A percentile compares a stretch with the other conserved stretches of the same genome.
Evolutionary conservation across 225 moss, liverwort and hornwort genomes (phyloP).

Genomic region (Climacium dendroides): DNA sequence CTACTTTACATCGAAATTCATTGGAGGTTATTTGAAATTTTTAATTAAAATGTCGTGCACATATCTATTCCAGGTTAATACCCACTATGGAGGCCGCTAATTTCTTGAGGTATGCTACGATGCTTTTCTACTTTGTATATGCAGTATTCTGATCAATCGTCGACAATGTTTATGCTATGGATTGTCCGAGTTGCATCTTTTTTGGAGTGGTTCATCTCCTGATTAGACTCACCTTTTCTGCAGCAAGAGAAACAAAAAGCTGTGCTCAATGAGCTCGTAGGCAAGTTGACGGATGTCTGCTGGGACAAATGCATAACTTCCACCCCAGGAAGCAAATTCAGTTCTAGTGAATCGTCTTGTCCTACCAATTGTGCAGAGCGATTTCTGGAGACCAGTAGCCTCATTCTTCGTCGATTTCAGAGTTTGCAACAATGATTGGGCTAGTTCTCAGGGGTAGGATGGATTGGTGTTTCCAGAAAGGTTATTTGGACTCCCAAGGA

Average conservation of each 20-base stretch:
- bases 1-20: not conserved
- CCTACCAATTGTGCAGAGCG: conserved; percentile 90
- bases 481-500: not conserved
- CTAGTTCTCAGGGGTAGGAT: not conserved
- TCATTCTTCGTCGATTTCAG: conserved; percentile 94
- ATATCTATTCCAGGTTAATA: not conserved
- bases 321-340: conserved; percentile 88
- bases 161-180: not conserved
- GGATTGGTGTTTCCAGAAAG: not conserved
- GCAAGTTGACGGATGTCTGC: conserved; percentile 92
- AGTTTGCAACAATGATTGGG: conserved; percentile 56
- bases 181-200: not conserved
- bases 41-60: not conserved
- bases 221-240: not conserved
- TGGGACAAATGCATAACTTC: conserved; percentile 99
- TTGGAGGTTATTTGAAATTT: not conserved
- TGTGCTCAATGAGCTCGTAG: conserved; percentile 92
- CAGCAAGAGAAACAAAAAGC: conserved; percentile 99
- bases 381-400: conserved; percentile 81
- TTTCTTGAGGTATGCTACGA: conserved; percentile 31
- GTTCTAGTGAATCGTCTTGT: conserved; percentile 83
- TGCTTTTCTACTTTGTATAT: not conserved
- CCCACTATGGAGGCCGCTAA: conserved; percentile 20
- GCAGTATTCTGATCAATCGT: not conserved
- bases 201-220: not conserved